Conservation (phyloP, 1,139 yeast genomes). For the Yamadazyma pseudoaaseri region DNA sequence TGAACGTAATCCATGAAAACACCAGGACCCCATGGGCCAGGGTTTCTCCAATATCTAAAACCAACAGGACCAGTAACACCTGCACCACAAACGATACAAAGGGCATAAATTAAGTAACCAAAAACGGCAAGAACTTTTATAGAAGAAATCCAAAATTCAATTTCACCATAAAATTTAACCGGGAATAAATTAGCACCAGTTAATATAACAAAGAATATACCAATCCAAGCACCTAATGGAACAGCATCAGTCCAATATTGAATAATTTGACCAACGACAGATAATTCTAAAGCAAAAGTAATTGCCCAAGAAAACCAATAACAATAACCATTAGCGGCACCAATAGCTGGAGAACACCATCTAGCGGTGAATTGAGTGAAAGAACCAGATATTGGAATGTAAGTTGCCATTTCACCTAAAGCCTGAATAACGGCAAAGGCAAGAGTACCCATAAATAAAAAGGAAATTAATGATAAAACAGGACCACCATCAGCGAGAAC, state of each 20-base stretch:
- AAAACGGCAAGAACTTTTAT: slow-evolving; percentile 68
- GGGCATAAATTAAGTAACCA: slow-evolving; percentile 68
- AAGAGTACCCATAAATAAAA: slow-evolving; percentile 62
- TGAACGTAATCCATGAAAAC: slow-evolving; percentile 27
- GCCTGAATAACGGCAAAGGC: slow-evolving; percentile 67
- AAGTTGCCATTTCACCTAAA: slow-evolving; percentile 75
- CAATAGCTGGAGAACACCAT: slow-evolving; percentile 68
- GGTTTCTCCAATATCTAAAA: slow-evolving; percentile 88
- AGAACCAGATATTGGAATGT: slow-evolving; percentile 66
- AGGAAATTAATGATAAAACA: slow-evolving; percentile 64
- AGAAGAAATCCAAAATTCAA: slow-evolving; percentile 54
- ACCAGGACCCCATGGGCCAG: slow-evolving; percentile 84
- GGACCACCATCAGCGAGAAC: slow-evolving; percentile 68
- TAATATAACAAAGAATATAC: slow-evolving; percentile 54
- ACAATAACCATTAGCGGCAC: slow-evolving; percentile 80
- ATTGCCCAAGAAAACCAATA: slow-evolving; percentile 90
- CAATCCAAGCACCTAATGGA: slow-evolving; percentile 76
- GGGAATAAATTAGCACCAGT: slow-evolving; percentile 38
- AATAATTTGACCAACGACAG: slow-evolving; percentile 76
- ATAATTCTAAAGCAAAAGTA: slow-evolving; percentile 78
- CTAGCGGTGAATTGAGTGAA: slow-evolving; percentile 56
- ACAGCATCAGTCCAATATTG: slow-evolving; percentile 73
- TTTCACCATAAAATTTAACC: slow-evolving; percentile 46
- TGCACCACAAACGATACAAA: slow-evolving; percentile 73
- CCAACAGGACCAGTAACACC: slow-evolving; percentile 71